phyloP scores from a whole-genome alignment of 2,329 filamentous ascomycete genomes.

The Akanthomyces muscarius region DNA sequence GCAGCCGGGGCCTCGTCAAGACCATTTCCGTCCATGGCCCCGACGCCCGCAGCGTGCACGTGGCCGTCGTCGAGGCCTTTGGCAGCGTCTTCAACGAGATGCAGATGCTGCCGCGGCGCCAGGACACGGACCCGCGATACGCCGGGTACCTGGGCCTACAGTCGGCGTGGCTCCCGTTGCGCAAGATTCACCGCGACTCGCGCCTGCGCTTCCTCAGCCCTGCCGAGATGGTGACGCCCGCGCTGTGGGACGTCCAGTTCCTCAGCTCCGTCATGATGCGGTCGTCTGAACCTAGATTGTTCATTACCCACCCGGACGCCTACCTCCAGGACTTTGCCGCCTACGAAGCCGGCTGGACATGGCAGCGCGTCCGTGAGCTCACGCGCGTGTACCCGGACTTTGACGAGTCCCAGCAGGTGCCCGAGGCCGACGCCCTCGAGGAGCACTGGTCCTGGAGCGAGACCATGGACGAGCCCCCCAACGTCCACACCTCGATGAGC shows the following conservation, averaged over 20 bases:
- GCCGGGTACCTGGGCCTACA: conserved; percentile 56
- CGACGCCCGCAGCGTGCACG: conserved; percentile 64
- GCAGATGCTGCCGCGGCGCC: conserved; percentile 30
- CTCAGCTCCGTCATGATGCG: conserved; percentile 72
- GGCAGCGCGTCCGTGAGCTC: conserved; percentile 64
- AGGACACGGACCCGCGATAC: conserved; percentile 27
- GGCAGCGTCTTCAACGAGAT: conserved; percentile 49
- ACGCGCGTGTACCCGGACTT: conserved; percentile 51
- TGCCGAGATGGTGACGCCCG: conserved; percentile 68
- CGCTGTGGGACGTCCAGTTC: conserved; percentile 68
- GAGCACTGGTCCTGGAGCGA: conserved; percentile 66
- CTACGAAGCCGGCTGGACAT: conserved; percentile 60
- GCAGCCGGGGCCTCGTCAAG: conserved; percentile 67
- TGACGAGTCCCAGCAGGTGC: conserved; percentile 43
- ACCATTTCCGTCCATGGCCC: conserved; percentile 57
- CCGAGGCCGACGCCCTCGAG: conserved; percentile 60
- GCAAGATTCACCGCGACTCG: conserved; percentile 71
- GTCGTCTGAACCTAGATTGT: conserved; percentile 62
- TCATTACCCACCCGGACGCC: conserved; percentile 70
- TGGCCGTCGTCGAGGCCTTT: conserved; percentile 61
- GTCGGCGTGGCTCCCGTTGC: conserved; percentile 68
- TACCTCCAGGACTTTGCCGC: conserved; percentile 63
- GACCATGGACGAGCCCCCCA: conserved; percentile 55
- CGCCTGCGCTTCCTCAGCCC: conserved; percentile 66
- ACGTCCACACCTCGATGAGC: conserved; percentile 40